Percentiles rank a stretch among this genome's conserved stretches.
Evolutionary conservation across 2,329 filamentous ascomycete genomes (phyloP).

Genomic region (Cadophora malorum): DNA sequence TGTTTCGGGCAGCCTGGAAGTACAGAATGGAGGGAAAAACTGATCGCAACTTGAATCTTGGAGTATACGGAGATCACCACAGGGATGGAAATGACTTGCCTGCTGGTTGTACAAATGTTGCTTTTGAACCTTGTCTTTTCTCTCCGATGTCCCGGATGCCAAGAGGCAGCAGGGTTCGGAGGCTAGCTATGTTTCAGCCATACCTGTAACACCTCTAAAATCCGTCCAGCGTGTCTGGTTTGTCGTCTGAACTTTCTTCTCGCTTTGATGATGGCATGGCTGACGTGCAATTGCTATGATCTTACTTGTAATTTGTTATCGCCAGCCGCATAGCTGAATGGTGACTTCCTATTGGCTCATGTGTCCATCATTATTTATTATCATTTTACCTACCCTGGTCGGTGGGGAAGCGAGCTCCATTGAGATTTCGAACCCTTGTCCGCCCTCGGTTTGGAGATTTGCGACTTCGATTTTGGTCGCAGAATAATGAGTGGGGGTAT

Average conservation of each 20-base stretch:
- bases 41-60: not conserved
- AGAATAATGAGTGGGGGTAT: not conserved
- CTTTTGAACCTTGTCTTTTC: slow-evolving; percentile 7
- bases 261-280: slow-evolving; percentile 17
- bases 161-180: not conserved
- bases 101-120: slow-evolving; percentile 18
- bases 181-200: slow-evolving; percentile 22
- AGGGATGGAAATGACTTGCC: slow-evolving; percentile 18
- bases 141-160: slow-evolving; percentile 1
- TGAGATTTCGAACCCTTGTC: not conserved
- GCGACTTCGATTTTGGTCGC: not conserved
- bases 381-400: not conserved
- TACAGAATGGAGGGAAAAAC: not conserved
- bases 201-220: slow-evolving; percentile 4
- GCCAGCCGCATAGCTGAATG: not conserved
- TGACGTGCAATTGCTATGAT: not conserved
- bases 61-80: slow-evolving; percentile 1
- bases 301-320: not conserved
- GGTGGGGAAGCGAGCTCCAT: not conserved
- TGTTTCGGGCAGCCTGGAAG: not conserved
- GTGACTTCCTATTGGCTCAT: not conserved
- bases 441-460: not conserved
- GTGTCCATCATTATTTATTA: not conserved
- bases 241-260: slow-evolving; percentile 18
- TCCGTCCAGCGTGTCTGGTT: slow-evolving; percentile 1